These are phyloP conservation scores for Rhododendron molle DNA, from an alignment of 148 eudicot species.

Conservation along the genomic window DNA sequence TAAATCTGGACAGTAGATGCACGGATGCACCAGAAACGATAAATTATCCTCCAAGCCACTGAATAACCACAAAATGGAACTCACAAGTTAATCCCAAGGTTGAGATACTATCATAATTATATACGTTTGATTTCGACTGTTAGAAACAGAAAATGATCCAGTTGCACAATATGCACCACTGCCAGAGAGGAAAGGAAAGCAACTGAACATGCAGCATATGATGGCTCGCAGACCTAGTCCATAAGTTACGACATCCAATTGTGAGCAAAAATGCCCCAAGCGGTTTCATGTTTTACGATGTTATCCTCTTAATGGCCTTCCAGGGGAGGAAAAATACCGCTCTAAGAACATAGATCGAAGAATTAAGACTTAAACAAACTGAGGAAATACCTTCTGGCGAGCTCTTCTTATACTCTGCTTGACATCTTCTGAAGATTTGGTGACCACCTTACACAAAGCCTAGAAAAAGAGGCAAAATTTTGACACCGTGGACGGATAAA, in stretches of 20 bases:
- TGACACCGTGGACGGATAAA: background rate
- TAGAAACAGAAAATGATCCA: background rate
- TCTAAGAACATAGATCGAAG: background rate
- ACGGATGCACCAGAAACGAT: background rate
- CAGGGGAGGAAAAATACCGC: background rate
- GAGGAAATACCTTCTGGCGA: constrained; percentile 74
- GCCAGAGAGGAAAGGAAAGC: background rate
- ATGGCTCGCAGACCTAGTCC: background rate
- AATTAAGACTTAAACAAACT: background rate
- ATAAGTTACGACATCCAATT: background rate
- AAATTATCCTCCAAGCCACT: background rate
- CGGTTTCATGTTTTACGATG: background rate
- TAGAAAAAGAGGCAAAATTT: constrained; percentile 16
- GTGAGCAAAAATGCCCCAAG: background rate
- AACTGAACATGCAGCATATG: background rate
- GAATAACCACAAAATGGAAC: background rate
- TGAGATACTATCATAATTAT: background rate
- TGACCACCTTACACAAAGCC: constrained; percentile 84
- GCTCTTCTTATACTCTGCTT: constrained; percentile 96
- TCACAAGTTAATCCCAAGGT: background rate
- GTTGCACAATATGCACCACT: background rate
- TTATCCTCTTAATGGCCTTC: background rate
- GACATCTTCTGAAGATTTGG: constrained; percentile 88
- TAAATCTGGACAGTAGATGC: background rate
- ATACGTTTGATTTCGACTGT: background rate